These are phyloP conservation scores for Epichloe scottii DNA, from an alignment of 2,329 filamentous ascomycete species.

Conservation along the genomic window DNA sequence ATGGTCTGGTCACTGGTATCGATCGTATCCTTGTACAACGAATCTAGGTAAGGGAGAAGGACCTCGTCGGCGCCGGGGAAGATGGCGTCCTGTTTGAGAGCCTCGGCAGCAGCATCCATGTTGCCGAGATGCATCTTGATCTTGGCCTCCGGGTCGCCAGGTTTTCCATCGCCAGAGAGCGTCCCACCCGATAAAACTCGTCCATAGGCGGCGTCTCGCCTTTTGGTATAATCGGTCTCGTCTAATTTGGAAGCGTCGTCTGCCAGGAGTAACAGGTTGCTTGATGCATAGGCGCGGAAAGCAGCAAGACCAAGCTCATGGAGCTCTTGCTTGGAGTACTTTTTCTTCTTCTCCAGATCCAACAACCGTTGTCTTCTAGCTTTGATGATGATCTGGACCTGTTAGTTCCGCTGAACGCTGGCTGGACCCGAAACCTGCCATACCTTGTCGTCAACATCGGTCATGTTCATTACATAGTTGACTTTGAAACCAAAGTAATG, in stretches of 20 bases:
- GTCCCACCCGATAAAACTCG: constrained; percentile 42
- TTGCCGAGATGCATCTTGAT: constrained; percentile 77
- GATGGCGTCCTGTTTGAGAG: constrained; percentile 34
- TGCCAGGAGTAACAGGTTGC: constrained; percentile 40
- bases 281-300: constrained; percentile 42
- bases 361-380: constrained; percentile 71
- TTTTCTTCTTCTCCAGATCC: constrained; percentile 64
- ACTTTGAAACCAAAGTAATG: constrained; percentile 77
- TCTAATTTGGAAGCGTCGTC: constrained; percentile 30
- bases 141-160: constrained; percentile 73
- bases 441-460: constrained; percentile 68
- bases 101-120: constrained; percentile 37
- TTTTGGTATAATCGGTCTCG: constrained; percentile 35
- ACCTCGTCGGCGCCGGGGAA: constrained; percentile 51
- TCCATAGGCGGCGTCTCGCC: constrained; percentile 40
- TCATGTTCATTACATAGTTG: constrained; percentile 87
- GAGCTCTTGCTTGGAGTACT: constrained; percentile 33
- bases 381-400: constrained; percentile 40
- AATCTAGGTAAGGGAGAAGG: constrained; percentile 72
- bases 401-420: background rate
- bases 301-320: constrained; percentile 36
- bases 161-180: constrained; percentile 42
- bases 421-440: constrained; percentile 2
- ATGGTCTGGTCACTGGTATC: constrained; percentile 55
- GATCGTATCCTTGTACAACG: constrained; percentile 47